phyloP scores from a whole-genome alignment of 495 filamentous ascomycete species.

The Neurospora sublineolata region DNA sequence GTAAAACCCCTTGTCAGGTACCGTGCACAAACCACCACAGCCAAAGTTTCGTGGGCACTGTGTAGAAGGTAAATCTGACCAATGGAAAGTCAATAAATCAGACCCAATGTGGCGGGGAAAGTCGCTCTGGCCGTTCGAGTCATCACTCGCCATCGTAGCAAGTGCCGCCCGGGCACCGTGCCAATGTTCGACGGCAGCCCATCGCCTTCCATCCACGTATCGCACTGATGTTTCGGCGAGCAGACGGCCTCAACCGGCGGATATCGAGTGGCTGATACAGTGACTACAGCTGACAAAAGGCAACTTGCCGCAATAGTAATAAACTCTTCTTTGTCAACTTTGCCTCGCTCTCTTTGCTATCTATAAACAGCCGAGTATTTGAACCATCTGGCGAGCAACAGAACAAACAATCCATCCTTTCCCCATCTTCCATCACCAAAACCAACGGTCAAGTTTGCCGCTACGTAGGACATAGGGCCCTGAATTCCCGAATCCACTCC shows the following conservation, averaged over 20 bases:
- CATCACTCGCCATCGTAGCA: slow-evolving; percentile 3
- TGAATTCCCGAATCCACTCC: background rate
- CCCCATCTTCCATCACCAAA: background rate
- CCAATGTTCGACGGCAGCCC: slow-evolving; percentile 21
- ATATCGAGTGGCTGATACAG: background rate
- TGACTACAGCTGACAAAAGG: background rate
- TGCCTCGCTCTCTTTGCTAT: background rate
- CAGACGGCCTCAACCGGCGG: background rate
- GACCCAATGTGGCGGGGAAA: slow-evolving; percentile 17
- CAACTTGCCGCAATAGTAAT: background rate
- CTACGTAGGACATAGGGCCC: background rate
- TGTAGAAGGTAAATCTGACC: background rate
- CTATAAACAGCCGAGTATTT: background rate
- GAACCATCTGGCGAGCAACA: background rate
- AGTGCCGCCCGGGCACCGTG: slow-evolving; percentile 3
- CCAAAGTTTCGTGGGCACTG: too few relatives aligned
- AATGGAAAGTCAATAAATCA: background rate
- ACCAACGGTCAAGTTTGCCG: background rate
- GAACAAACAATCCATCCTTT: background rate
- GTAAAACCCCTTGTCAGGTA: too few relatives aligned
- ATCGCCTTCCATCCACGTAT: slow-evolving; percentile 15
- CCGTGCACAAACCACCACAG: too few relatives aligned
- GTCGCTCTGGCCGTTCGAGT: slow-evolving; percentile 21
- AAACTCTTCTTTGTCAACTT: background rate
- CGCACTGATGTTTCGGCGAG: background rate